Conservation (phyloP, 257 asterid species). For the Verbena officinalis region DNA sequence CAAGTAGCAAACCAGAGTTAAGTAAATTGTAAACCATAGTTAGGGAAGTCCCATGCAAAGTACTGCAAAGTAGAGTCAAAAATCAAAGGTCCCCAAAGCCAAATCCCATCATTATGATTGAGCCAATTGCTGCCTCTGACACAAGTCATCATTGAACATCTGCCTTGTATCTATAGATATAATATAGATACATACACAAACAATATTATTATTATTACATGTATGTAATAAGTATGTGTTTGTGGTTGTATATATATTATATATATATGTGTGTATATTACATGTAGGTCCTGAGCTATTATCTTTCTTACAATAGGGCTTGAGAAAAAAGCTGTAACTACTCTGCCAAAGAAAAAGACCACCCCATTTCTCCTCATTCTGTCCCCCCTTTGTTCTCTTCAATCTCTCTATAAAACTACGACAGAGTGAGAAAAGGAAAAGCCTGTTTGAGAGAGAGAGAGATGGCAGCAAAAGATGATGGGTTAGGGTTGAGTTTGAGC, state of each 20-base stretch:
- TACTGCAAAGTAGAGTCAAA: constrained; percentile 29
- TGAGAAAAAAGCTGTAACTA: constrained; percentile 57
- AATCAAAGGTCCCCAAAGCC: constrained; percentile 41
- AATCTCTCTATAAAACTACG: constrained; percentile 16
- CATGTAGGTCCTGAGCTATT: constrained; percentile 46
- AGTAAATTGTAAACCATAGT: constrained; percentile 12
- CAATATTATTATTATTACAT: neutral
- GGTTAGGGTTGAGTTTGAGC: constrained; percentile 68
- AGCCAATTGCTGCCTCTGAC: constrained; percentile 78
- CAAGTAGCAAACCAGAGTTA: constrained; percentile 2
- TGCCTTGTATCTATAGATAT: constrained; percentile 36
- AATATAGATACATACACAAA: neutral
- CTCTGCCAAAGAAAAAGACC: constrained; percentile 55
- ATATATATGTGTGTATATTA: too few species aligned
- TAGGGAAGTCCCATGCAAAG: constrained; percentile 18
- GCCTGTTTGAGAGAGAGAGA: constrained; percentile 3
- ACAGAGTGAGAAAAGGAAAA: neutral
- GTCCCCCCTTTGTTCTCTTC: constrained; percentile 50
- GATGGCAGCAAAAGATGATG: constrained; percentile 68
- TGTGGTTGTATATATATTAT: neutral
- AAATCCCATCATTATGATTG: constrained; percentile 86
- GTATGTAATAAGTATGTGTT: neutral
- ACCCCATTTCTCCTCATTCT: constrained; percentile 73
- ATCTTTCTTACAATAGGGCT: constrained; percentile 42
- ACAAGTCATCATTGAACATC: constrained; percentile 88